phyloP scores from a whole-genome alignment of 495 filamentous ascomycete genomes.

The Neurospora pannonica region DNA sequence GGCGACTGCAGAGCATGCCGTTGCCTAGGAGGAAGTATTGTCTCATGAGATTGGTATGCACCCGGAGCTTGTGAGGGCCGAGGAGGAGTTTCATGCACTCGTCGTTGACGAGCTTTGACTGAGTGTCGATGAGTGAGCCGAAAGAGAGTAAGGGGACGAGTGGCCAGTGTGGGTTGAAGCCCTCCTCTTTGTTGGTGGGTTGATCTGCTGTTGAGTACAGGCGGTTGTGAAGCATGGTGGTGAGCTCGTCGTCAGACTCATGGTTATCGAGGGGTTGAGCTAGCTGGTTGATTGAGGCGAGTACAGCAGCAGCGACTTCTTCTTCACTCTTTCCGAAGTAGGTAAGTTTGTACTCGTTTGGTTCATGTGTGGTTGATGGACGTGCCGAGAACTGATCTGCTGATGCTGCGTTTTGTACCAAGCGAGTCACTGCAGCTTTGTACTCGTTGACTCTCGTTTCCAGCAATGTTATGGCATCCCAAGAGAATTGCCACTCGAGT shows the following conservation, averaged over 20 bases:
- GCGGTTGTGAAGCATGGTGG: slow-evolving; percentile 17
- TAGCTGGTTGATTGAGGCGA: slow-evolving; percentile 41
- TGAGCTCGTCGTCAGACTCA: slow-evolving; percentile 21
- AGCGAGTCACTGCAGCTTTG: slow-evolving; percentile 41
- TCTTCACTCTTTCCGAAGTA: slow-evolving; percentile 42
- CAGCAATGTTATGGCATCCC: slow-evolving; percentile 59
- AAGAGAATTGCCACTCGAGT: slow-evolving; percentile 66
- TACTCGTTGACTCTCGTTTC: slow-evolving; percentile 54
- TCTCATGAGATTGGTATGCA: slow-evolving; percentile 68
- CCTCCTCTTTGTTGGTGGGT: background rate
- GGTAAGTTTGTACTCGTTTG: slow-evolving; percentile 17
- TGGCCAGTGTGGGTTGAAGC: slow-evolving; percentile 61
- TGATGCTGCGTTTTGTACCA: slow-evolving; percentile 18
- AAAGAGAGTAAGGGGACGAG: slow-evolving; percentile 68
- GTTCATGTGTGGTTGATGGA: background rate
- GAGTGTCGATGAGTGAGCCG: slow-evolving; percentile 58
- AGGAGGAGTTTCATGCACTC: slow-evolving; percentile 75
- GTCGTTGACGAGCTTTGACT: slow-evolving; percentile 66
- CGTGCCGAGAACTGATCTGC: background rate
- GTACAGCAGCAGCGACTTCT: slow-evolving; percentile 37
- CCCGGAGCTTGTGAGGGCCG: slow-evolving; percentile 56
- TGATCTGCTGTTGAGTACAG: slow-evolving; percentile 13
- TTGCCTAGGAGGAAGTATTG: slow-evolving; percentile 78
- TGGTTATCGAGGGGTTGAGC: slow-evolving; percentile 20
- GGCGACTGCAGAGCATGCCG: slow-evolving; percentile 67